A percentile compares a stretch with the other conserved stretches of the same genome.
phyloP scores from a whole-genome alignment of 176 grass and related monocot genomes.

The Carex kokanica region DNA sequence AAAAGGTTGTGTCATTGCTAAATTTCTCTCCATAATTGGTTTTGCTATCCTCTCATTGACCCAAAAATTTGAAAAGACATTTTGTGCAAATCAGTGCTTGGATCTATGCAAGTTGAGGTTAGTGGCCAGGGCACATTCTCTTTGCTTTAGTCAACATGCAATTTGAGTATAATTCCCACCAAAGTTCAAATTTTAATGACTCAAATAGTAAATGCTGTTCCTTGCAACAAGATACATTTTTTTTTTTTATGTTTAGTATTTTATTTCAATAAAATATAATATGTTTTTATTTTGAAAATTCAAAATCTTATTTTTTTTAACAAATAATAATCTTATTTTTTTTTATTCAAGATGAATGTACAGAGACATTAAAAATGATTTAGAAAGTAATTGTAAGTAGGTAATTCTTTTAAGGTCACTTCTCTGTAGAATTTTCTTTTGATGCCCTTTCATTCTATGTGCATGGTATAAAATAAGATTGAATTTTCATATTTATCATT shows the following conservation, averaged over 20 bases:
- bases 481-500: too few relatives aligned
- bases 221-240: not conserved
- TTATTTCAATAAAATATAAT: too few relatives aligned
- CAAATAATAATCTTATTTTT: too few relatives aligned
- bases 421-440: too few relatives aligned
- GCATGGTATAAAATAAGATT: too few relatives aligned
- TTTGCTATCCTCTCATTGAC: constrained; percentile 14
- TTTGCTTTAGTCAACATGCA: constrained; percentile 19
- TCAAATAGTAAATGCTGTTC: not conserved
- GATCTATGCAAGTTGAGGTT: constrained; percentile 21
- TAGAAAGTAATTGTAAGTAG: too few relatives aligned
- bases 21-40: not conserved
- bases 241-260: not conserved
- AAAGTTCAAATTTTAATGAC: constrained; percentile 5
- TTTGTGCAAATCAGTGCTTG: not conserved
- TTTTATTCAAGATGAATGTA: too few relatives aligned
- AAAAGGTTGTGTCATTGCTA: constrained; percentile 29
- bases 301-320: too few relatives aligned
- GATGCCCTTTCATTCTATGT: too few relatives aligned
- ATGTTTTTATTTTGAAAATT: too few relatives aligned
- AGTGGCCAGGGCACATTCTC: constrained; percentile 19
- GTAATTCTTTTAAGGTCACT: too few relatives aligned
- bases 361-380: too few relatives aligned
- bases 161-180: constrained; percentile 12
- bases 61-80: constrained; percentile 2